A percentile compares a stretch with the other conserved stretches of the same genome.
phyloP scores from a whole-genome alignment of 176 grass and related monocot species.

The Typha latifolia region DNA sequence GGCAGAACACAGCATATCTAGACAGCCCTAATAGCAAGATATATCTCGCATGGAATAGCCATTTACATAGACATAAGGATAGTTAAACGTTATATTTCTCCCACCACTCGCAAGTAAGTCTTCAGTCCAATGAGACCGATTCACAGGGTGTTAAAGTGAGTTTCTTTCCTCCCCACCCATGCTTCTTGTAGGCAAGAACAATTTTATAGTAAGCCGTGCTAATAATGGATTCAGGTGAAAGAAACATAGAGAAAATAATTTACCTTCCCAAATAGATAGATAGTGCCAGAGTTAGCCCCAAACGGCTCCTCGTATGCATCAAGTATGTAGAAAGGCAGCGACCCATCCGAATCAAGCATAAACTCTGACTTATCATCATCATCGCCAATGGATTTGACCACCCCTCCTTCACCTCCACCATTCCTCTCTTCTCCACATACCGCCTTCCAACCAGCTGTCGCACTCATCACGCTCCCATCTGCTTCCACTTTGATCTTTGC shows the following conservation, averaged over 20 bases:
- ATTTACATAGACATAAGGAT: too few relatives aligned
- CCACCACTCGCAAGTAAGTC: too few relatives aligned
- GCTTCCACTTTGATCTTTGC: constrained; percentile 51
- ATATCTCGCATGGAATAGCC: too few relatives aligned
- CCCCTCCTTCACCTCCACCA: constrained; percentile 24
- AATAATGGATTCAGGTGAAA: not conserved
- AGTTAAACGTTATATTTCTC: too few relatives aligned
- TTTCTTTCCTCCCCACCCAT: too few relatives aligned
- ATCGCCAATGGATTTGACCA: constrained; percentile 19
- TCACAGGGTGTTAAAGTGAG: too few relatives aligned
- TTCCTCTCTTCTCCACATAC: constrained; percentile 34
- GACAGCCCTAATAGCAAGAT: too few relatives aligned
- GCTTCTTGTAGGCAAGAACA: too few relatives aligned
- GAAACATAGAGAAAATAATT: constrained; percentile 10
- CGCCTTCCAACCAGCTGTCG: constrained; percentile 62
- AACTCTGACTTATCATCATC: constrained; percentile 66
- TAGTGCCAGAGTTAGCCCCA: constrained; percentile 66
- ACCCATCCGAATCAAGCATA: constrained; percentile 51
- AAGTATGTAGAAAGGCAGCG: constrained; percentile 80
- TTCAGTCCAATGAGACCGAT: too few relatives aligned
- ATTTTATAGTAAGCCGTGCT: not conserved
- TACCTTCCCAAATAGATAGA: constrained; percentile 97
- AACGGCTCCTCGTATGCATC: constrained; percentile 94
- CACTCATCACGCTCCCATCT: constrained; percentile 29
- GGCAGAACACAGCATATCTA: too few relatives aligned